Conservation (phyloP, 352 stramenopile species). For the Phytophthora rubi region DNA sequence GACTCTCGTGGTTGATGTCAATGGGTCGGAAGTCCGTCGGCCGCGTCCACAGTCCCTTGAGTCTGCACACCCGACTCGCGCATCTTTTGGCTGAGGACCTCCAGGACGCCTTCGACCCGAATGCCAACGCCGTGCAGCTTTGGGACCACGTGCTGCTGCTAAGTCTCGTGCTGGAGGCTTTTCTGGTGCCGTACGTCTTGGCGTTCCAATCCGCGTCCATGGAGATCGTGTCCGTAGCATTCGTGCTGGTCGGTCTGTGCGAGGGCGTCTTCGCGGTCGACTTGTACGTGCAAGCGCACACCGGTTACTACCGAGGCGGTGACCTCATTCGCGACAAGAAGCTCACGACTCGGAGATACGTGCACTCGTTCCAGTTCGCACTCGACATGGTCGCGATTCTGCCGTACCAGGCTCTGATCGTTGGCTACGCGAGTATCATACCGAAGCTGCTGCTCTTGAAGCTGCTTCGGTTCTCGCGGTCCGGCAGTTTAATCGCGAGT, state of each 20-base stretch:
- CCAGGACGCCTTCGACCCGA: constrained; percentile 4
- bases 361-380: constrained; percentile 46
- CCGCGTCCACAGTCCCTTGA: background rate
- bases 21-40: background rate
- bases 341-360: constrained; percentile 46
- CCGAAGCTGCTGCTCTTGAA: constrained; percentile 42
- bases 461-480: constrained; percentile 42
- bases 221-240: constrained; percentile 22
- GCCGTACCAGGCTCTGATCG: constrained; percentile 22
- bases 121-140: constrained; percentile 26
- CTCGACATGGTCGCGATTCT: constrained; percentile 55
- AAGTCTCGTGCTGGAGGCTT: constrained; percentile 51
- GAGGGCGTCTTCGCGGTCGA: constrained; percentile 59
- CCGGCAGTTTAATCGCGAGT: constrained; percentile 45
- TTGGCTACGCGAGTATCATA: constrained; percentile 6
- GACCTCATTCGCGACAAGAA: constrained; percentile 49
- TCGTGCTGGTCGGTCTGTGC: constrained; percentile 29
- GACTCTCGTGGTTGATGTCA: constrained; percentile 2
- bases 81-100: constrained; percentile 1
- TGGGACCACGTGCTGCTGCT: constrained; percentile 64
- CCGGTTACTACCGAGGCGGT: constrained; percentile 57
- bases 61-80: constrained; percentile 3
- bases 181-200: constrained; percentile 59
- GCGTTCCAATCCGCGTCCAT: constrained; percentile 33
- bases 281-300: constrained; percentile 58